Conservation (phyloP, 2,329 filamentous ascomycete species). For the Diaporthe amygdali region DNA sequence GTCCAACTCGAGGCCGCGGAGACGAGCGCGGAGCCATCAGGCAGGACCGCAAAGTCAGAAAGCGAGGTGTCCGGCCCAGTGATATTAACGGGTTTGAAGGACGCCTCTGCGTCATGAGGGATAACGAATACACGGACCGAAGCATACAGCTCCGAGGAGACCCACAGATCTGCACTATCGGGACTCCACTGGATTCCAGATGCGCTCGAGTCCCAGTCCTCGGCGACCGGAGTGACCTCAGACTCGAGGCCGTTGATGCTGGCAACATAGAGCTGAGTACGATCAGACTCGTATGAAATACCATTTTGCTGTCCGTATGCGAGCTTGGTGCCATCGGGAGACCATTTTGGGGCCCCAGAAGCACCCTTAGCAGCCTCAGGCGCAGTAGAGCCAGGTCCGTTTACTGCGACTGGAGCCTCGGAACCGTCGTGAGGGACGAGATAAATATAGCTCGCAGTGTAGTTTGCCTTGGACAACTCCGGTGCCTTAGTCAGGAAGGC, state of each 20-base stretch:
- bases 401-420: slow-evolving; percentile 38
- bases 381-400: slow-evolving; percentile 36
- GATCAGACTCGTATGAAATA: slow-evolving; percentile 60
- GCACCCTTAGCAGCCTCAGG: slow-evolving; percentile 40
- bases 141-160: neutral
- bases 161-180: neutral
- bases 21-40: slow-evolving; percentile 35
- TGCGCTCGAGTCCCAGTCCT: slow-evolving; percentile 37
- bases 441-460: slow-evolving; percentile 45
- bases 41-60: slow-evolving; percentile 34
- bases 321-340: slow-evolving; percentile 59
- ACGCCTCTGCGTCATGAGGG: neutral
- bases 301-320: slow-evolving; percentile 68
- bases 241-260: slow-evolving; percentile 55
- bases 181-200: slow-evolving; percentile 34
- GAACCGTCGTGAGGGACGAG: slow-evolving; percentile 38
- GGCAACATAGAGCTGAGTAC: slow-evolving; percentile 40
- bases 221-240: slow-evolving; percentile 37
- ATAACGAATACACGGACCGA: neutral
- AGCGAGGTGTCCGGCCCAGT: slow-evolving; percentile 37
- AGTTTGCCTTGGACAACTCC: slow-evolving; percentile 59
- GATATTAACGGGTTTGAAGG: slow-evolving; percentile 38
- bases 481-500: slow-evolving; percentile 63
- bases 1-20: slow-evolving; percentile 42
- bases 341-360: slow-evolving; percentile 50